These are phyloP conservation scores for Nidula microcarpa DNA, from an alignment of 768 basidiomycete species.

Conservation along the genomic window DNA sequence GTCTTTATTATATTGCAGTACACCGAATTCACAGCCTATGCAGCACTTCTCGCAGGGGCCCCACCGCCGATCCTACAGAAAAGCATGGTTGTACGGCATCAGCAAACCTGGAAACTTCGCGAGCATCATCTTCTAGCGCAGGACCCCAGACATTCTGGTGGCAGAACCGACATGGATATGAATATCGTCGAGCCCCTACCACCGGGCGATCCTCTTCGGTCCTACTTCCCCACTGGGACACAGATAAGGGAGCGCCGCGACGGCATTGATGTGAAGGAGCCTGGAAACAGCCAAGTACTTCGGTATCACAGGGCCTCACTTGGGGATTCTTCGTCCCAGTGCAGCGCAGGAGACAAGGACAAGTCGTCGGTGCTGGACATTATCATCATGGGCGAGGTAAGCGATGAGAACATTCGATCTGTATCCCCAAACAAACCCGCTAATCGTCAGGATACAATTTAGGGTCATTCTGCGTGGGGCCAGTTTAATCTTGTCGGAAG, in stretches of 20 bases:
- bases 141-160: constrained; percentile 23
- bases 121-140: constrained; percentile 59
- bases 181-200: constrained; percentile 35
- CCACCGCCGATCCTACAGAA: constrained; percentile 65
- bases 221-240: constrained; percentile 55
- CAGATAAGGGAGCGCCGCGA: constrained; percentile 43
- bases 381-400: constrained; percentile 73
- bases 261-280: constrained; percentile 46
- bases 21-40: constrained; percentile 83
- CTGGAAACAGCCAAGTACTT: constrained; percentile 24
- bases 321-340: not conserved
- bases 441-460: constrained; percentile 3
- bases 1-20: constrained; percentile 42
- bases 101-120: constrained; percentile 85
- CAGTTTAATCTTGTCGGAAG: constrained; percentile 79
- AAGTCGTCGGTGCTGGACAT: constrained; percentile 46
- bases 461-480: constrained; percentile 94
- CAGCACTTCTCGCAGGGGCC: constrained; percentile 67
- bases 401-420: constrained; percentile 1
- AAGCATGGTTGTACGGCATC: constrained; percentile 76
- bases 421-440: not conserved
- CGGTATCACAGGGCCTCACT: constrained; percentile 24
- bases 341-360: constrained; percentile 6
- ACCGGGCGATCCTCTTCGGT: constrained; percentile 59
- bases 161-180: constrained; percentile 26